phyloP scores from a whole-genome alignment of 1,139 yeast genomes.

The Taphrina betulina region DNA sequence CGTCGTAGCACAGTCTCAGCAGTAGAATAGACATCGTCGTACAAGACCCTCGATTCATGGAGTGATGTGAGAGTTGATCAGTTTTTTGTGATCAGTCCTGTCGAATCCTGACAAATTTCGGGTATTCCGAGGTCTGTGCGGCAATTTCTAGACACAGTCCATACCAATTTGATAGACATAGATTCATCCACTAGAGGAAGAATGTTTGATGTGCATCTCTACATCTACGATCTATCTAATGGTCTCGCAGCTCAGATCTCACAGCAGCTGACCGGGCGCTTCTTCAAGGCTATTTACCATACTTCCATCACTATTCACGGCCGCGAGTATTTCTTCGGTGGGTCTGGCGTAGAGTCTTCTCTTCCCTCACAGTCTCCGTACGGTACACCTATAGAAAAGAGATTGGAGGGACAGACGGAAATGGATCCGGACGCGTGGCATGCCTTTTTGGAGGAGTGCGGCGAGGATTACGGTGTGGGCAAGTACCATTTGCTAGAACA shows the following conservation, averaged over 20 bases:
- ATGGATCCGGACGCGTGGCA: constrained; percentile 55
- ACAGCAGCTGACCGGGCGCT: constrained; percentile 50
- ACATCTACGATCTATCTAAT: constrained; percentile 63
- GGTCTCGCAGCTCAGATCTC: constrained; percentile 52
- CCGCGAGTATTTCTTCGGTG: constrained; percentile 52
- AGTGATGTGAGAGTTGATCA: too few relatives aligned
- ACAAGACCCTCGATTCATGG: too few relatives aligned
- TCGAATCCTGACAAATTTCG: too few relatives aligned
- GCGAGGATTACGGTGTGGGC: constrained; percentile 51
- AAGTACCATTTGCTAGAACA: constrained; percentile 62
- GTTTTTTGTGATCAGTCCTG: too few relatives aligned
- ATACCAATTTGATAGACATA: too few relatives aligned
- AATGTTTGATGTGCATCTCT: constrained; percentile 50
- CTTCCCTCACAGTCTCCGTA: constrained; percentile 60
- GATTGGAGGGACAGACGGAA: constrained; percentile 57
- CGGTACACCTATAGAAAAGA: constrained; percentile 57
- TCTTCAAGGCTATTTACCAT: constrained; percentile 65
- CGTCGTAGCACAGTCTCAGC: too few relatives aligned
- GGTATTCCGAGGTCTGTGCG: too few relatives aligned
- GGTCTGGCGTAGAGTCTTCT: constrained; percentile 55
- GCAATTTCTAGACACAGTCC: too few relatives aligned
- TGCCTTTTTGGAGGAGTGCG: constrained; percentile 56
- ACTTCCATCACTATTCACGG: constrained; percentile 59
- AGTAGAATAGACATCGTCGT: too few relatives aligned
- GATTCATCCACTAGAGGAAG: too few relatives aligned